These are phyloP conservation scores for Nitzschia sp. DNA, from an alignment of 108 stramenopile genomes.

Conservation along the genomic window DNA sequence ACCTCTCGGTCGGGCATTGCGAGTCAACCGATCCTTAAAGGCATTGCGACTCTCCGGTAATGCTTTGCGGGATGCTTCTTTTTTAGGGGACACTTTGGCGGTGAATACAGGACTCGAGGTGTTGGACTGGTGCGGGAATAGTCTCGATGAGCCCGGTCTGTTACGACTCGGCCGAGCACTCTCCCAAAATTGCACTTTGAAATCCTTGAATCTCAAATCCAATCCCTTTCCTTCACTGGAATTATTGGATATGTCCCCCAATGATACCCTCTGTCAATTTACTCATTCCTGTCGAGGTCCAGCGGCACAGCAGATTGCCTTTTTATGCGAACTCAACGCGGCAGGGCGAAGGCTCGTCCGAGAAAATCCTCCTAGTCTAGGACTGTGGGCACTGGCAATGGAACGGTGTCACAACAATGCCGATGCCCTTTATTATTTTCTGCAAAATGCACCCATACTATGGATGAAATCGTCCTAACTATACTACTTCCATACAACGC, in stretches of 20 bases:
- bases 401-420: neutral
- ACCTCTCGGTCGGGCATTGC: neutral
- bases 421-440: slow-evolving; percentile 2
- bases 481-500: neutral
- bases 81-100: neutral
- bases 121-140: slow-evolving; percentile 8
- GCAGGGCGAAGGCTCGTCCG: slow-evolving; percentile 1
- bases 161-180: neutral
- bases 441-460: neutral
- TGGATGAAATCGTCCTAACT: neutral
- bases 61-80: neutral
- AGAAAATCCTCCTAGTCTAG: neutral
- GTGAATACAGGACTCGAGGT: slow-evolving; percentile 1
- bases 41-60: slow-evolving; percentile 8
- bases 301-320: neutral
- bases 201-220: slow-evolving; percentile 1
- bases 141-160: neutral
- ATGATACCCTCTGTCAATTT: neutral
- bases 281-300: slow-evolving; percentile 1
- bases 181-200: neutral
- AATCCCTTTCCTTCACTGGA: neutral
- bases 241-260: neutral
- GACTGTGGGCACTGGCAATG: slow-evolving; percentile 12
- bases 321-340: neutral
- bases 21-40: neutral